phyloP scores from a whole-genome alignment of 495 filamentous ascomycete genomes.

The Beverwykella pulmonaria region DNA sequence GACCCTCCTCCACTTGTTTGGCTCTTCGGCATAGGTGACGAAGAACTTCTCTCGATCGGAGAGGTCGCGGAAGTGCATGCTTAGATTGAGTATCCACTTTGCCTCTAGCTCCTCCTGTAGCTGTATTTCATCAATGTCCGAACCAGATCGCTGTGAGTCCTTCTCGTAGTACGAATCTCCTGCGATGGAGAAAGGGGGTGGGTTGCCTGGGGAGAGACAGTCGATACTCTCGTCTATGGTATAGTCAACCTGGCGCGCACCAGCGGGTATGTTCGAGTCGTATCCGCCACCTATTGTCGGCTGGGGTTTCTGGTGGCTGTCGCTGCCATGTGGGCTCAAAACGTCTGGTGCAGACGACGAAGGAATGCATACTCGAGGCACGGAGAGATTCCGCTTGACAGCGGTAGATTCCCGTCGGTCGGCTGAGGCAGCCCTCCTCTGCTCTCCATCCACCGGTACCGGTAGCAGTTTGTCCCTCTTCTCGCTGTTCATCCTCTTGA shows the following conservation, averaged over 20 bases:
- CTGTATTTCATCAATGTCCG: slow-evolving; percentile 39
- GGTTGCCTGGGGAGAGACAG: slow-evolving; percentile 15
- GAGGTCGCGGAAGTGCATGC: slow-evolving; percentile 96
- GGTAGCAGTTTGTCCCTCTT: slow-evolving; percentile 70
- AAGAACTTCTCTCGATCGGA: slow-evolving; percentile 98
- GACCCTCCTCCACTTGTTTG: slow-evolving; percentile 79
- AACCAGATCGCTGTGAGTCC: slow-evolving; percentile 34
- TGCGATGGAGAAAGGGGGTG: slow-evolving; percentile 27
- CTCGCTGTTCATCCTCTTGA: slow-evolving; percentile 81
- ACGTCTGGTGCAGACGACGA: slow-evolving; percentile 43
- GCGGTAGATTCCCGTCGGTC: slow-evolving; percentile 57
- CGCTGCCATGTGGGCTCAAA: slow-evolving; percentile 16
- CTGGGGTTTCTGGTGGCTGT: slow-evolving; percentile 7
- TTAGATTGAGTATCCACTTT: slow-evolving; percentile 94
- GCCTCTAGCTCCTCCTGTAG: slow-evolving; percentile 81
- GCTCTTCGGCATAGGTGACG: slow-evolving; percentile 84
- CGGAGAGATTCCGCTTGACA: slow-evolving; percentile 43
- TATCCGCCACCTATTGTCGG: slow-evolving; percentile 19
- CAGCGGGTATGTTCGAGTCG: slow-evolving; percentile 34
- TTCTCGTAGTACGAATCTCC: slow-evolving; percentile 23
- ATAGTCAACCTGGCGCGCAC: slow-evolving; percentile 36
- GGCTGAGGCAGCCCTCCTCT: slow-evolving; percentile 73
- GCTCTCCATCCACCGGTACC: slow-evolving; percentile 55
- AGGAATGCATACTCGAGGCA: slow-evolving; percentile 44
- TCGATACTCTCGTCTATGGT: slow-evolving; percentile 25